phyloP scores from a whole-genome alignment of 306 rosid genomes.

The Prunus salicina region DNA sequence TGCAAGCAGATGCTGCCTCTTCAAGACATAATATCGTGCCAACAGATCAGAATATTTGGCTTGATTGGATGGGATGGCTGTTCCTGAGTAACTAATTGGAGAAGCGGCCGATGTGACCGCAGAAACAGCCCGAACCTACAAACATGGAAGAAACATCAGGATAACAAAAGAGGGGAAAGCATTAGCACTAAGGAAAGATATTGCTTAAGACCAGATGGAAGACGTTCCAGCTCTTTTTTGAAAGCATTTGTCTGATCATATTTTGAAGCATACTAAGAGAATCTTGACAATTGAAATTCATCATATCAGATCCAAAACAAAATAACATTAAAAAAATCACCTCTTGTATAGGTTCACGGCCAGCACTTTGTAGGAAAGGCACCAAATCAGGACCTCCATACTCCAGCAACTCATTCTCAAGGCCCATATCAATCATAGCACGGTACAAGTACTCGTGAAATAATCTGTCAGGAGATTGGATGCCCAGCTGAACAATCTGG shows the following conservation, averaged over 20 bases:
- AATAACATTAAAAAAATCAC: conserved; percentile 36
- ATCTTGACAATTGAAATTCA: conserved; percentile 10
- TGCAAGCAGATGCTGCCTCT: conserved; percentile 92
- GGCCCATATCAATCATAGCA: conserved; percentile 94
- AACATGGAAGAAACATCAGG: conserved; percentile 27
- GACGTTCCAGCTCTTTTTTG: background rate
- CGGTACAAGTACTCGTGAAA: conserved; percentile 85
- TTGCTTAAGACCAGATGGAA: background rate
- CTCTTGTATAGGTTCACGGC: conserved; percentile 72
- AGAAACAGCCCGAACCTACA: conserved; percentile 66
- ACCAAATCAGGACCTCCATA: conserved; percentile 96
- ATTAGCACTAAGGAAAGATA: background rate
- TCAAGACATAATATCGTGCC: conserved; percentile 86
- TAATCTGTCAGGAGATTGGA: conserved; percentile 84
- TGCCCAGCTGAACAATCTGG: conserved; percentile 95
- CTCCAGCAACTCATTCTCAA: conserved; percentile 87
- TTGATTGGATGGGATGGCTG: conserved; percentile 57
- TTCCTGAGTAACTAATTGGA: conserved; percentile 62
- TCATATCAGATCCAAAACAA: conserved; percentile 16
- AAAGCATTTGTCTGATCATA: conserved; percentile 15
- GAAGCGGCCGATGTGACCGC: conserved; percentile 55
- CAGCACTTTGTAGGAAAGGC: conserved; percentile 83
- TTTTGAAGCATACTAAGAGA: background rate
- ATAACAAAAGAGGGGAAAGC: background rate
- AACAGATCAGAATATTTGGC: conserved; percentile 80